Conservation (phyloP, 164 flowering plant species). For the Magnolia sinica region DNA sequence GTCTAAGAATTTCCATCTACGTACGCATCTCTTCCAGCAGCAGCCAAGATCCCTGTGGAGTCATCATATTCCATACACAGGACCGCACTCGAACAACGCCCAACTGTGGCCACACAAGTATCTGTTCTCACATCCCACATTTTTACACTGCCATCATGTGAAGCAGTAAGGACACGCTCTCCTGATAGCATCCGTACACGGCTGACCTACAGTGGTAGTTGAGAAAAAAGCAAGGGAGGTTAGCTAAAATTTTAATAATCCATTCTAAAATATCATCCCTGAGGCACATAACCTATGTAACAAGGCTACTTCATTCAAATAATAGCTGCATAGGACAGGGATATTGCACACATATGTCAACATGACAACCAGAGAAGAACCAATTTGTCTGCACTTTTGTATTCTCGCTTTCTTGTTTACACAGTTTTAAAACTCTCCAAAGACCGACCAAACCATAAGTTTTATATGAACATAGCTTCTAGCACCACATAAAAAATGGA, state of each 20-base stretch:
- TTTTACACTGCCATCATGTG: constrained; percentile 96
- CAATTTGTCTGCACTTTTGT: too few species aligned
- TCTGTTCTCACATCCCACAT: constrained; percentile 99
- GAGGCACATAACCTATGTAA: too few species aligned
- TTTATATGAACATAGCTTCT: too few species aligned
- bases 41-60: constrained; percentile 92
- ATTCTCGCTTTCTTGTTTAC: too few species aligned
- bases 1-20: constrained; percentile 22
- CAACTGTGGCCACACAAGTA: constrained; percentile 96
- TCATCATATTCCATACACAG: constrained; percentile 97
- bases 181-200: constrained; percentile 91
- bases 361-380: too few species aligned
- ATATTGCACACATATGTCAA: too few species aligned
- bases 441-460: too few species aligned
- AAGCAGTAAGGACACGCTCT: constrained; percentile 92
- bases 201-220: constrained; percentile 51
- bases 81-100: constrained; percentile 91
- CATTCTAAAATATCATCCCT: not conserved
- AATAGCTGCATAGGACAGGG: too few species aligned
- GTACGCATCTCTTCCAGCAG: constrained; percentile 94
- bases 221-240: not conserved
- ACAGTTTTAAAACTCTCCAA: too few species aligned
- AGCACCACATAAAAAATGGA: too few species aligned
- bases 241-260: not conserved
- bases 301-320: too few species aligned